Conservation (phyloP, 1,284 basidiomycete genomes). For the Testicularia cyperi region DNA sequence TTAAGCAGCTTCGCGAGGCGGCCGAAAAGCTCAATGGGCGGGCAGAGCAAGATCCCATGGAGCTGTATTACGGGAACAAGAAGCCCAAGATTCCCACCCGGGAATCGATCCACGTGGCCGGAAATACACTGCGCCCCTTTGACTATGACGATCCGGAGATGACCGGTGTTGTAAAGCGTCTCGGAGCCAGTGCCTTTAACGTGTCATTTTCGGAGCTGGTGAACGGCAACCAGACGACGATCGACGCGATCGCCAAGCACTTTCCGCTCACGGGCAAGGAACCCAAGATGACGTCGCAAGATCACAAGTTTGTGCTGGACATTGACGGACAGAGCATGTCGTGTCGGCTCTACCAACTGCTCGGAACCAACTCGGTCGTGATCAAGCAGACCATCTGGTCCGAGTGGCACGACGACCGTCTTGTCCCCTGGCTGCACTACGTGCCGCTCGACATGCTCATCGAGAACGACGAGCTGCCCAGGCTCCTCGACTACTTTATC, state of each 20-base stretch:
- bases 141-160: conserved; percentile 13
- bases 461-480: conserved; percentile 20
- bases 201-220: conserved; percentile 6
- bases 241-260: conserved; percentile 2
- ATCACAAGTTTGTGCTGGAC: conserved; percentile 20
- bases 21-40: conserved; percentile 11
- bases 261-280: conserved; percentile 1
- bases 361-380: conserved; percentile 17
- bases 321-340: conserved; percentile 30
- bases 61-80: conserved; percentile 3
- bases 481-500: conserved; percentile 27
- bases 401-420: conserved; percentile 27
- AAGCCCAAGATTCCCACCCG: conserved; percentile 5
- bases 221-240: neutral
- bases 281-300: neutral
- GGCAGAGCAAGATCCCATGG: conserved; percentile 15
- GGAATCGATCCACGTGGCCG: conserved; percentile 17
- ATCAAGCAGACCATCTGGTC: conserved; percentile 36
- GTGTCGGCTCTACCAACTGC: conserved; percentile 30
- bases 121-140: conserved; percentile 21
- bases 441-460: conserved; percentile 17
- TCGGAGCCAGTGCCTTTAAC: conserved; percentile 10
- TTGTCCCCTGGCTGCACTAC: conserved; percentile 30
- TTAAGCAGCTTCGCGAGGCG: conserved; percentile 30
- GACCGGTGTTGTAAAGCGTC: conserved; percentile 8